A percentile compares a stretch with the other conserved stretches of the same genome.
Conservation (phyloP, 177 flowering plant species). For the Vitis hybrid region DNA sequence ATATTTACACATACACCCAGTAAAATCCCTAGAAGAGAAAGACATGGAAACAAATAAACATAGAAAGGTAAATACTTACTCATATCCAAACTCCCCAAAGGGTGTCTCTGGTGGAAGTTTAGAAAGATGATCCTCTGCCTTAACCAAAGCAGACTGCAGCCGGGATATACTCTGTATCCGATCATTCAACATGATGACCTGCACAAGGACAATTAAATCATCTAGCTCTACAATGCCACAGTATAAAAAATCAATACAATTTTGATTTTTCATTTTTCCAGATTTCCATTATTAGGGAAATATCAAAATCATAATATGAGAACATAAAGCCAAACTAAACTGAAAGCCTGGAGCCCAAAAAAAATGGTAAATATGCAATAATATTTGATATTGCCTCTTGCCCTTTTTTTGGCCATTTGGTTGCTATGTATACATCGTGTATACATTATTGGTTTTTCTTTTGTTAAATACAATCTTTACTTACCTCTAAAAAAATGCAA, state of each 20-base stretch:
- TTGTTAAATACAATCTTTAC: too few relatives aligned
- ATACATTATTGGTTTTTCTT: too few relatives aligned
- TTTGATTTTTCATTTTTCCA: neutral
- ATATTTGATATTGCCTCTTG: too few relatives aligned
- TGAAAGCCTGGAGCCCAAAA: too few relatives aligned
- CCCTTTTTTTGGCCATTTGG: too few relatives aligned
- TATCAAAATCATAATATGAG: neutral
- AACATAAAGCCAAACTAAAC: neutral
- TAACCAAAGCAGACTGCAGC: constrained; percentile 65
- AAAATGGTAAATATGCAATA: too few relatives aligned
- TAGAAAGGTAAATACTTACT: constrained; percentile 37
- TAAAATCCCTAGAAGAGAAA: neutral
- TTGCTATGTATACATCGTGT: too few relatives aligned
- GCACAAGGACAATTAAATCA: constrained; percentile 13
- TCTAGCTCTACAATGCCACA: neutral
- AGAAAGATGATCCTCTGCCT: constrained; percentile 81
- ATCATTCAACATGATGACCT: constrained; percentile 94
- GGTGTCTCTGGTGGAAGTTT: constrained; percentile 70
- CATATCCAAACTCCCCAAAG: constrained; percentile 71
- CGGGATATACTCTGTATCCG: constrained; percentile 60
- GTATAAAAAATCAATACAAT: neutral
- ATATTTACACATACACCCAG: neutral
- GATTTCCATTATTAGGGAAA: neutral
- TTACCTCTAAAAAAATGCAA: too few relatives aligned
- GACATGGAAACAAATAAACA: neutral